Evolutionary conservation across 768 basidiomycete genomes (phyloP).

Genomic region (Lentinula guzmanii): DNA sequence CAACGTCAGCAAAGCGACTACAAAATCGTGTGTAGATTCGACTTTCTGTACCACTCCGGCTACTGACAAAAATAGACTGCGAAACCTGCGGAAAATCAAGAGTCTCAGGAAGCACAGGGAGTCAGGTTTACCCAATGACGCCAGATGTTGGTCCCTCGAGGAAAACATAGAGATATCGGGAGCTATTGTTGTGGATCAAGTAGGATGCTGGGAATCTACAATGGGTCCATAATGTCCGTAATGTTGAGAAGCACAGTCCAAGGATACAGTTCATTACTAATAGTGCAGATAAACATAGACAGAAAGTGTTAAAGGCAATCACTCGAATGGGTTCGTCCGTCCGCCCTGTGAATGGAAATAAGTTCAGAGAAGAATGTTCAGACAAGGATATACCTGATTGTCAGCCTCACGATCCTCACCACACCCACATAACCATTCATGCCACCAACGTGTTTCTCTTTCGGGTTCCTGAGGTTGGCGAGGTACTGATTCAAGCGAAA

Average conservation of each 20-base stretch:
- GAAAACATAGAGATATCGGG: background rate
- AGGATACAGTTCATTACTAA: background rate
- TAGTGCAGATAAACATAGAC: background rate
- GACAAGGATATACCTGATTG: constrained; percentile 45
- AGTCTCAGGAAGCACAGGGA: background rate
- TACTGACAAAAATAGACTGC: background rate
- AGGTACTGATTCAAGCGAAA: constrained; percentile 15
- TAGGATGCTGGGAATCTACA: background rate
- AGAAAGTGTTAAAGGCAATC: constrained; percentile 7
- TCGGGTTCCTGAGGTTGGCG: constrained; percentile 22
- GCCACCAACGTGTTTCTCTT: constrained; percentile 65
- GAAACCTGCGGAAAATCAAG: background rate
- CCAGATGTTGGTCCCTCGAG: background rate
- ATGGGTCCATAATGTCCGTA: background rate
- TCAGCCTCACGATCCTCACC: constrained; percentile 71
- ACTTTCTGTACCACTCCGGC: background rate
- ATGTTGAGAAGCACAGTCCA: background rate
- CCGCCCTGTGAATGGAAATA: constrained; percentile 45
- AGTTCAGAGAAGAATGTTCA: background rate
- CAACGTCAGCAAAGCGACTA: background rate
- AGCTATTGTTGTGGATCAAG: background rate
- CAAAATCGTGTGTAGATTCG: background rate
- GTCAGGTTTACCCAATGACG: background rate
- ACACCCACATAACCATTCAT: constrained; percentile 82
- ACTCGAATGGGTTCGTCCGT: constrained; percentile 64